phyloP scores from a whole-genome alignment of 2,329 filamentous ascomycete species.

The Diaporthe capsici region DNA sequence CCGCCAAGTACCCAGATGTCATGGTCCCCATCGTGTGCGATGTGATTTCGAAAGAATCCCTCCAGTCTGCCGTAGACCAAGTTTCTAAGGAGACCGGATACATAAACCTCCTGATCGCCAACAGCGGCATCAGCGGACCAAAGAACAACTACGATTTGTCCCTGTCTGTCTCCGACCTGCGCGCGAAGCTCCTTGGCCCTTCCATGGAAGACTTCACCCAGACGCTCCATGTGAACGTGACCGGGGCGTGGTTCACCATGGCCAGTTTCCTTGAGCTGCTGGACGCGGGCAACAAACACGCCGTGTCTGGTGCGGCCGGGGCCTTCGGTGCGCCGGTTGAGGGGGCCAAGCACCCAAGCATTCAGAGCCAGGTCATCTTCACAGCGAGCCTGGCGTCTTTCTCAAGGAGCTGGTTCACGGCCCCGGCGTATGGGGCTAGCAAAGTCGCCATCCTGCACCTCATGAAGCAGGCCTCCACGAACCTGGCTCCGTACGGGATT shows the following conservation, averaged over 20 bases:
- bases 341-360: conserved; percentile 46
- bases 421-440: conserved; percentile 77
- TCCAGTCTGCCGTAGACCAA: conserved; percentile 70
- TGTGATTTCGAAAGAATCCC: conserved; percentile 61
- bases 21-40: conserved; percentile 57
- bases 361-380: conserved; percentile 66
- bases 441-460: conserved; percentile 79
- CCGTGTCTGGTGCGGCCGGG: conserved; percentile 48
- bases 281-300: conserved; percentile 69
- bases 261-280: conserved; percentile 78
- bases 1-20: conserved; percentile 47
- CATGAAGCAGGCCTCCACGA: conserved; percentile 75
- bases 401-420: conserved; percentile 69
- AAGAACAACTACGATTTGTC: conserved; percentile 40
- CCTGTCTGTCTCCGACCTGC: conserved; percentile 49
- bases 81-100: conserved; percentile 69
- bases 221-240: conserved; percentile 69
- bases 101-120: conserved; percentile 75
- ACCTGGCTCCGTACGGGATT: conserved; percentile 71
- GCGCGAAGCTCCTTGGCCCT: conserved; percentile 62
- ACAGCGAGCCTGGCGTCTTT: conserved; percentile 76
- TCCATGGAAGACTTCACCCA: conserved; percentile 73
- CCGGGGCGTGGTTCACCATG: conserved; percentile 76
- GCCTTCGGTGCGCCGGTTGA: conserved; percentile 48
- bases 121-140: conserved; percentile 68